Conservation (phyloP, 208 protist genomes). For the Trypanosomatidae sp. region DNA sequence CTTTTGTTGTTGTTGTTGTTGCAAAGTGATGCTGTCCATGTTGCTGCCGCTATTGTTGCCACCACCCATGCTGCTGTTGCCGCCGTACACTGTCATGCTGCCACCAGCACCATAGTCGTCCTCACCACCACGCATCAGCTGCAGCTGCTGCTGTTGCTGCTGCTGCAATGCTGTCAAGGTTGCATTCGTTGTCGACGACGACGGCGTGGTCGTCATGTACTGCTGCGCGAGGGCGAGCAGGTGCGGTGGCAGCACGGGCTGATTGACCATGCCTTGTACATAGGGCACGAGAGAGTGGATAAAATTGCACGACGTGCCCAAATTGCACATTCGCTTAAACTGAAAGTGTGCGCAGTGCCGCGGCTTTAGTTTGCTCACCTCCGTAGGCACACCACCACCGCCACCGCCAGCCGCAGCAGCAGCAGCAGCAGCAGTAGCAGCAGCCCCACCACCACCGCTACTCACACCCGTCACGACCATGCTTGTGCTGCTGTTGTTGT, state of each 20-base stretch:
- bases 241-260: constrained; percentile 5
- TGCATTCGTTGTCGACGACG: background rate
- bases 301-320: constrained; percentile 40
- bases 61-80: background rate
- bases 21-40: background rate
- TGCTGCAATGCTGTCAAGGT: background rate
- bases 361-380: constrained; percentile 11
- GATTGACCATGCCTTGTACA: constrained; percentile 20
- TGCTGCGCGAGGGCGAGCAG: background rate
- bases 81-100: background rate
- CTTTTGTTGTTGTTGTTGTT: background rate
- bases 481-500: too few relatives aligned
- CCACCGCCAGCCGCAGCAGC: too few relatives aligned
- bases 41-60: background rate
- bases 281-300: constrained; percentile 60
- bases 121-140: background rate
- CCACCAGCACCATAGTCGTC: too few relatives aligned
- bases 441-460: too few relatives aligned
- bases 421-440: too few relatives aligned
- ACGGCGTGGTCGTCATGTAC: background rate
- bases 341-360: constrained; percentile 74
- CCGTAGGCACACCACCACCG: background rate
- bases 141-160: background rate
- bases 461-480: too few relatives aligned
- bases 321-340: constrained; percentile 65